Evolutionary conservation across 805 yeast genomes (phyloP).

Genomic region (Saturnispora saitoi): DNA sequence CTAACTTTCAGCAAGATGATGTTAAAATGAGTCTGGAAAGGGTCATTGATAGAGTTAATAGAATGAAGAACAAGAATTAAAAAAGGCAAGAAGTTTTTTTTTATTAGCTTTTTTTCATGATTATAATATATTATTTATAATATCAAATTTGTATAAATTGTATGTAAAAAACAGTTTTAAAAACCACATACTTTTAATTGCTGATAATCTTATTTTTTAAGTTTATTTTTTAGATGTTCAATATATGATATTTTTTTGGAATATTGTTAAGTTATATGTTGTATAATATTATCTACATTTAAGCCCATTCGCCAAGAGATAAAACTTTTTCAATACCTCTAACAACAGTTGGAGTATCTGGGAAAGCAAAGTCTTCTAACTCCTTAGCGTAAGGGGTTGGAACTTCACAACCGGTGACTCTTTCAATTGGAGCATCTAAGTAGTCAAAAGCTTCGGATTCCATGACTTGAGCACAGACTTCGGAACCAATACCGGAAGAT

Average conservation of each 20-base stretch:
- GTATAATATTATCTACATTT: slow-evolving; percentile 4
- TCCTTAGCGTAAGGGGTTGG: slow-evolving; percentile 98
- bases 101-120: not conserved
- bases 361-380: slow-evolving; percentile 98
- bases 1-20: slow-evolving; percentile 60
- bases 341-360: slow-evolving; percentile 83
- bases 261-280: not conserved
- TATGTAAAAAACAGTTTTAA: no score
- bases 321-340: slow-evolving; percentile 79
- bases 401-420: slow-evolving; percentile 99
- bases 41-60: slow-evolving; percentile 40
- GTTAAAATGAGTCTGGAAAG: slow-evolving; percentile 62
- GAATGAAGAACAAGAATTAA: slow-evolving; percentile 24
- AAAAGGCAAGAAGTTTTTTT: not conserved
- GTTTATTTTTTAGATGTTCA: no score
- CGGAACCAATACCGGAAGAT: slow-evolving; percentile 97
- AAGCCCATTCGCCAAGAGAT: slow-evolving; percentile 40
- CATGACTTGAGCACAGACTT: slow-evolving; percentile 95
- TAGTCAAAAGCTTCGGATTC: slow-evolving; percentile 97
- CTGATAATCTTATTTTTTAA: not conserved
- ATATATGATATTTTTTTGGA: not conserved
- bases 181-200: no score
- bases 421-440: slow-evolving; percentile 96
- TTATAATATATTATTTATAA: not conserved
- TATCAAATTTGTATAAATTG: not conserved